Evolutionary conservation across 768 basidiomycete genomes (phyloP).

Genomic region (Hypholoma sublateritium): DNA sequence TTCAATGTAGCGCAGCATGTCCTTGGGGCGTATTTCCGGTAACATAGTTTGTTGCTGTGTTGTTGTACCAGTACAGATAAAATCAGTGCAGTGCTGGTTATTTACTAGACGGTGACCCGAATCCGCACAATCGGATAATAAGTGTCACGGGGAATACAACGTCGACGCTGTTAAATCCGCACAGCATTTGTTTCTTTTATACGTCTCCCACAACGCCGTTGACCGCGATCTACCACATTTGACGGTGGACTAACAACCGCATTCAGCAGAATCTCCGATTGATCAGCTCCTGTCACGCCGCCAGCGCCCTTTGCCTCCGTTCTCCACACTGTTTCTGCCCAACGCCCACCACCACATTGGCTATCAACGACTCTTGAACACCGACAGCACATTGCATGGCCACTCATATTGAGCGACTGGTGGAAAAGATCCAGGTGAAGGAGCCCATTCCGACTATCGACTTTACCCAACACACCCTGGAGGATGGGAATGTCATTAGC

Average conservation of each 20-base stretch:
- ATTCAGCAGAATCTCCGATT: conserved; percentile 12
- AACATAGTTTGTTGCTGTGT: conserved; percentile 8
- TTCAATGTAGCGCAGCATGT: conserved; percentile 88
- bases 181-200: background rate
- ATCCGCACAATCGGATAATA: conserved; percentile 17
- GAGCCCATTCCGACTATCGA: conserved; percentile 61
- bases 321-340: conserved; percentile 7
- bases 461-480: conserved; percentile 89
- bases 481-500: conserved; percentile 88
- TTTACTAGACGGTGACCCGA: background rate
- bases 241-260: conserved; percentile 3
- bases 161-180: conserved; percentile 1
- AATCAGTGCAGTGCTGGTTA: background rate
- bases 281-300: conserved; percentile 23
- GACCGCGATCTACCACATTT: background rate
- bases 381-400: conserved; percentile 31
- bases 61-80: background rate
- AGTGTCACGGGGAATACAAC: conserved; percentile 14
- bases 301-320: conserved; percentile 14
- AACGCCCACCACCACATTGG: conserved; percentile 5
- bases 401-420: conserved; percentile 64
- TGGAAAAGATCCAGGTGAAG: conserved; percentile 61
- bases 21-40: conserved; percentile 73
- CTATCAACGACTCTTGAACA: conserved; percentile 10
- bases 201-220: background rate